Evolutionary conservation across 768 basidiomycete species (phyloP).

Genomic region (Lactarius akahatsu): DNA sequence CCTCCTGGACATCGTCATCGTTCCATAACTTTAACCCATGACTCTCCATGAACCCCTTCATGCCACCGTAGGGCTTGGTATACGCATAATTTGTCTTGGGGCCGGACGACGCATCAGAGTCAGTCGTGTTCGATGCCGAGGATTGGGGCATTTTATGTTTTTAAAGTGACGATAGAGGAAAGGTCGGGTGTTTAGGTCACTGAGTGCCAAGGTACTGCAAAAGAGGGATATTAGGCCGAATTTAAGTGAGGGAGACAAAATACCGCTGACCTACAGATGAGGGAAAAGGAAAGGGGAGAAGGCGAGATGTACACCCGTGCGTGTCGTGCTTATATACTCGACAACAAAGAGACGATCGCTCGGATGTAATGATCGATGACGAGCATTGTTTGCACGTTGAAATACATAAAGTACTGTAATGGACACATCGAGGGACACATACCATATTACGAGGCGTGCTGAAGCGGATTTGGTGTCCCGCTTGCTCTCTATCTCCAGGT

Average conservation of each 20-base stretch:
- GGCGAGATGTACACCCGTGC: not conserved
- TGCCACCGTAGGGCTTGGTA: slow-evolving; percentile 26
- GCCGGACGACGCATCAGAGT: not conserved
- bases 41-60: slow-evolving; percentile 28
- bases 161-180: not conserved
- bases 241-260: not conserved
- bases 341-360: not conserved
- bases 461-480: no score
- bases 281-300: not conserved
- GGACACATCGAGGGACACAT: not conserved
- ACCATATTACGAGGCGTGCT: no score
- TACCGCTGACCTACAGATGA: not conserved
- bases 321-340: not conserved
- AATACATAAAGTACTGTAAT: not conserved
- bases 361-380: not conserved
- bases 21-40: slow-evolving; percentile 31
- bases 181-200: not conserved
- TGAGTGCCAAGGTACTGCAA: not conserved
- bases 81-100: slow-evolving; percentile 14
- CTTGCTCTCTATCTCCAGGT: no score
- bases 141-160: slow-evolving; percentile 10
- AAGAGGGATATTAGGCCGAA: not conserved
- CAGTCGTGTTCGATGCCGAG: not conserved
- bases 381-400: not conserved
- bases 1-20: slow-evolving; percentile 28